Percentiles rank a stretch among this genome's conserved stretches.
Evolutionary conservation across 805 yeast genomes (phyloP).

Genomic region (Saccharomycopsis guyanensis): DNA sequence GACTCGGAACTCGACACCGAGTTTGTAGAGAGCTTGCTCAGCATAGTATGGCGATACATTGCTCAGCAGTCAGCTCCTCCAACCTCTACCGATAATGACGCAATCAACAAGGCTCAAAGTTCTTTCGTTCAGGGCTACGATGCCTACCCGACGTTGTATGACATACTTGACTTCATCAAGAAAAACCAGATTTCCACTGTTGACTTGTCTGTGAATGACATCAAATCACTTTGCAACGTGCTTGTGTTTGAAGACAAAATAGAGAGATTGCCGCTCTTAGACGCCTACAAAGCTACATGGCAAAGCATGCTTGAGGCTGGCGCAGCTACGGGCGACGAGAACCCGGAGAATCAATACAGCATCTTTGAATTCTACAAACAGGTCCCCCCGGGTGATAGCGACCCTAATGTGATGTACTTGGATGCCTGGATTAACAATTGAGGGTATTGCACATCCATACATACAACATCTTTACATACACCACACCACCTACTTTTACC

Average conservation of each 20-base stretch:
- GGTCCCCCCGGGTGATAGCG: conserved; percentile 30
- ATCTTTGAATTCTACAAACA: conserved; percentile 37
- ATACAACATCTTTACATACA: too few species aligned
- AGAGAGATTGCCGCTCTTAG: conserved; percentile 45
- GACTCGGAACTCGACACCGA: conserved; percentile 93
- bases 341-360: conserved; percentile 18
- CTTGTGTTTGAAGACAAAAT: conserved; percentile 79
- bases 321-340: conserved; percentile 25
- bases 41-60: conserved; percentile 83
- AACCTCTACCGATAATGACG: conserved; percentile 14
- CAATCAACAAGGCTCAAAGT: conserved; percentile 26
- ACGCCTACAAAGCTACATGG: conserved; percentile 75
- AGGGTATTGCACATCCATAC: too few species aligned
- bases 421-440: conserved; percentile 36
- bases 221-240: conserved; percentile 80
- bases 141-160: conserved; percentile 62
- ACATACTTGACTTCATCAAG: conserved; percentile 67
- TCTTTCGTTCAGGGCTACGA: conserved; percentile 50
- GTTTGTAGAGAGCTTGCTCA: conserved; percentile 75
- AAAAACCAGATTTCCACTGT: conserved; percentile 71
- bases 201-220: conserved; percentile 66
- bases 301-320: conserved; percentile 44
- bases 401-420: conserved; percentile 37
- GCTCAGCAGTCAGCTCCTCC: conserved; percentile 68
- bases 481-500: too few species aligned